Evolutionary conservation across 2,329 filamentous ascomycete species (phyloP), one percentile per base, ranked within the genome.

Genomic region (Phaeosphaeria sp.): DNA sequence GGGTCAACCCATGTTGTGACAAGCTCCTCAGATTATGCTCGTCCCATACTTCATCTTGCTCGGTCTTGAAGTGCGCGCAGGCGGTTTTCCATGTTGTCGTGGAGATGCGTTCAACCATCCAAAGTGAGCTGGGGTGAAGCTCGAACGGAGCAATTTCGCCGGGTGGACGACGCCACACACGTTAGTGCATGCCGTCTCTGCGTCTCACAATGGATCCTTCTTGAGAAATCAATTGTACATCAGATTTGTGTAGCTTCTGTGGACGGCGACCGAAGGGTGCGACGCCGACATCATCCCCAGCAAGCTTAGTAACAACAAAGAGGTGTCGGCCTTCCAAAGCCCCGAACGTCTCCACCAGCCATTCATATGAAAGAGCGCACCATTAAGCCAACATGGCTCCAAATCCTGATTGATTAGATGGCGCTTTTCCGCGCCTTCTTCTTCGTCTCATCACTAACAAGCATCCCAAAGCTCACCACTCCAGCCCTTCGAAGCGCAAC

Each of bases 401-500:
- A 20, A 33, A 20, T 36, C 30, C 30, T 7, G 30, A 36, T 36
- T 36, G 30, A 36, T 13, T 11, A 3, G 13, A 52, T 52, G 50
- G n/a, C 50, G 42, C 18, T 22, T 15, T 22, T 21, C 6, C 42
- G 42, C n/a, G 21, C 42, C 42, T 22, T 44, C 53, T 48, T 46
- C 33, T 52, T 52, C 7, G 25, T 42, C 17, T 27, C 42, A 20
- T 56, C 22, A 42, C 48, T 56, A 20, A 42, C 25, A 27, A 15
- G 22, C 22, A 23, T 30, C 30, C 42, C 54, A 9, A 36, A 46
- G 41, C 48, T 61, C 13, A 41, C 50, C 50, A 33, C 44, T 18
- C 54, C 52, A 48, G 50, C 56, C 30, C 5, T 36, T 36, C 30
- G 30, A 15, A 36, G 30, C 50, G 52, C 54, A 15, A 20, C 50